A percentile compares a stretch with the other conserved stretches of the same genome.
Conservation (phyloP, 371 early-diverging fungal species). For the Mucor piriformis region DNA sequence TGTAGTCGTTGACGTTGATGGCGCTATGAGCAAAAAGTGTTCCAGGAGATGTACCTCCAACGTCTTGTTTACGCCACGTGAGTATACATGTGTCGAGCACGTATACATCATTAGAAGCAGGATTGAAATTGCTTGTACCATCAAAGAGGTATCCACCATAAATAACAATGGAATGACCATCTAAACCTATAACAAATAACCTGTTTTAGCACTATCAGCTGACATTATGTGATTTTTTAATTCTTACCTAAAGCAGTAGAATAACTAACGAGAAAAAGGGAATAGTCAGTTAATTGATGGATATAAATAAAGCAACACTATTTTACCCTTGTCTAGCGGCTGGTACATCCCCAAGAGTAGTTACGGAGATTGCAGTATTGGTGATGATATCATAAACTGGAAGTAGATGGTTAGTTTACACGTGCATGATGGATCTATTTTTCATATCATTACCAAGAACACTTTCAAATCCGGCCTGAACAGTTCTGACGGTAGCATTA, state of each 20-base stretch:
- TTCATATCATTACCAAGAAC: constrained; percentile 30
- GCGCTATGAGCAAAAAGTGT: constrained; percentile 42
- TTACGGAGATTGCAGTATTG: constrained; percentile 39
- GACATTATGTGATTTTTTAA: not conserved
- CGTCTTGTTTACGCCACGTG: constrained; percentile 36
- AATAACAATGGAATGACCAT: constrained; percentile 43
- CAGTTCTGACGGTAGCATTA: constrained; percentile 1
- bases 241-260: constrained; percentile 36
- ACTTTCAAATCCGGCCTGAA: constrained; percentile 41
- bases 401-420: not conserved
- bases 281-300: not conserved
- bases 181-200: constrained; percentile 26
- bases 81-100: constrained; percentile 46
- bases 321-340: constrained; percentile 25
- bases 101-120: constrained; percentile 29
- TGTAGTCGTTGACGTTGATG: constrained; percentile 39
- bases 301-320: not conserved
- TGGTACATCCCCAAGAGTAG: constrained; percentile 47
- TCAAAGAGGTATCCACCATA: constrained; percentile 36
- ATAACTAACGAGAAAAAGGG: constrained; percentile 14
- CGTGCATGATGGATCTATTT: not conserved
- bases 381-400: constrained; percentile 39
- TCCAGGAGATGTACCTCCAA: constrained; percentile 31
- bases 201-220: not conserved
- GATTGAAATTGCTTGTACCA: not conserved